Evolutionary conservation across 352 stramenopile species (phyloP), one percentile per base, ranked within the genome.

Genomic region (Halophytophthora polymorphica): DNA sequence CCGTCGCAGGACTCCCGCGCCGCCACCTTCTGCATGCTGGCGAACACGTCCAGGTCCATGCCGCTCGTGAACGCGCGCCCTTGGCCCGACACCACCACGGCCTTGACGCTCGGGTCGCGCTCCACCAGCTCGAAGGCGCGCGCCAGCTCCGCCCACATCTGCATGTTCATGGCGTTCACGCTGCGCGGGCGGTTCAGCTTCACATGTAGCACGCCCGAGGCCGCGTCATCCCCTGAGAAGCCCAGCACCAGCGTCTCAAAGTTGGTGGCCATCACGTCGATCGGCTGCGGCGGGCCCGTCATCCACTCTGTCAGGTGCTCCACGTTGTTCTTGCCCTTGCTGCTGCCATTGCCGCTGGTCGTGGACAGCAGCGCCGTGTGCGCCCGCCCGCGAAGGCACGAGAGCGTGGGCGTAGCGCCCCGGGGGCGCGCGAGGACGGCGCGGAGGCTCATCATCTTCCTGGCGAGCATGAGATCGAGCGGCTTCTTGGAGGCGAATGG

Each of bases 151-250:
- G 76, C 58, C 87, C 87, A 96, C 77, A 96, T 91, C 52, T 86
- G 79, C 79, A 96, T 90, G 64, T 93, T 90, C 69, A 96, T 90
- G 25, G 86, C 82, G 40, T 96, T 96, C 39, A 92, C 58, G 41
- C 84, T 74, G 55, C 84, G 87, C 4, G 88, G 88, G 10, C 87
- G 85, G 37, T 92, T 73, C 22, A 97, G 70, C 50, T 86, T 78
- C 41, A 97, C 53, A 61, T 90, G 74, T 17, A 90, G 54, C 21
- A 96, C 79, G 38, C 82, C 66, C 36, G 73, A 64, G 12, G 66
- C 62, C 10, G 68, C 47, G 31, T 73, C 31, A 15, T 61, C 55
- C 29, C 81, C 58, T 4, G 53, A 47, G 19, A 72, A 63, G 0
- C 21, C 39, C 19, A 73, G 18, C 39, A 70, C 66, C 46, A 91